Conservation (phyloP, 176 grass and related monocot species). For the Zizania latifolia region DNA sequence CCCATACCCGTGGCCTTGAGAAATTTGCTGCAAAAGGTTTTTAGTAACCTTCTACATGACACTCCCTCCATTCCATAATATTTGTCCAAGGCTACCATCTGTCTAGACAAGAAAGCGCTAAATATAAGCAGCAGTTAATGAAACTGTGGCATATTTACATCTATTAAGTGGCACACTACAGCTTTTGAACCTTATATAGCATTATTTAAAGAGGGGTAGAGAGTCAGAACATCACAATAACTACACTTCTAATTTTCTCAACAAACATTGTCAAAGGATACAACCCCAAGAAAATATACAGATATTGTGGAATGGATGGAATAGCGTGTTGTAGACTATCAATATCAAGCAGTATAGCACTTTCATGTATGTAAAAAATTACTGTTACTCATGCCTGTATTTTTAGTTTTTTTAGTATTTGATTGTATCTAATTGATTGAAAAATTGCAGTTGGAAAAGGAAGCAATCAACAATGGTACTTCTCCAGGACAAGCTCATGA, state of each 20-base stretch:
- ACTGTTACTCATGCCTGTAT: neutral
- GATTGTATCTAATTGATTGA: conserved; percentile 36
- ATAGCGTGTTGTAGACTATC: neutral
- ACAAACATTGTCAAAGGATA: neutral
- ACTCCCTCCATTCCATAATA: neutral
- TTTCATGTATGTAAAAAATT: neutral
- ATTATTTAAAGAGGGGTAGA: neutral
- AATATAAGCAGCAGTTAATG: neutral
- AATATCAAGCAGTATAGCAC: neutral
- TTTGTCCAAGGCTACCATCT: neutral
- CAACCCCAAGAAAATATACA: neutral
- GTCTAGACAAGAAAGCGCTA: neutral
- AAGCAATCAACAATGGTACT: conserved; percentile 70
- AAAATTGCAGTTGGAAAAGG: conserved; percentile 91
- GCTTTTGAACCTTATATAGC: neutral
- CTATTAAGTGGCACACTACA: neutral
- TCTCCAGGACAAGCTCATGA: conserved; percentile 70
- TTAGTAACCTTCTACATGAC: neutral
- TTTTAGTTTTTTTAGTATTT: conserved; percentile 18
- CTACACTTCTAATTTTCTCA: neutral
- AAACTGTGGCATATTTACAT: neutral
- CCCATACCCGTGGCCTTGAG: neutral
- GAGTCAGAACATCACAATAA: neutral
- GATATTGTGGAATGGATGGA: neutral
- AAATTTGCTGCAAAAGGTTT: neutral